These are phyloP conservation scores for Vicia faba DNA, from an alignment of 306 rosid genomes.

Conservation along the genomic window DNA sequence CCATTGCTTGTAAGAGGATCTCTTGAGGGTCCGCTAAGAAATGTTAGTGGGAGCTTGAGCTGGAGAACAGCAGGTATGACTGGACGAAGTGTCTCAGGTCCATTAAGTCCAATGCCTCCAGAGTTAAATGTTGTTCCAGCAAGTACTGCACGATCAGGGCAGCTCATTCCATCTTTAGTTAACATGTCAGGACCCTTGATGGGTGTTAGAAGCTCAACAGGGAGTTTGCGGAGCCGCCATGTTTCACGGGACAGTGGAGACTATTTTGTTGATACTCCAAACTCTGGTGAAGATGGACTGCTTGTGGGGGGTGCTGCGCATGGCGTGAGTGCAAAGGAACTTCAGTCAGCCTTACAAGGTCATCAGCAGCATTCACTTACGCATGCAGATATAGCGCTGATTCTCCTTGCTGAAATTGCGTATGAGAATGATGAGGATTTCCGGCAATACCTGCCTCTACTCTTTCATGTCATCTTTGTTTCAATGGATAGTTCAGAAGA, in stretches of 20 bases:
- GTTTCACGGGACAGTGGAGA: constrained; percentile 98
- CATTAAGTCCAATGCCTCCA: constrained; percentile 96
- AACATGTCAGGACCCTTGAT: constrained; percentile 98
- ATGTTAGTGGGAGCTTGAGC: constrained; percentile 97
- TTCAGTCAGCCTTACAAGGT: constrained; percentile 98
- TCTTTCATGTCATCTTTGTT: constrained; percentile 96
- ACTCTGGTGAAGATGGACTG: constrained; percentile 93
- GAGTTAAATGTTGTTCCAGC: constrained; percentile 88
- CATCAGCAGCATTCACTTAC: constrained; percentile 99
- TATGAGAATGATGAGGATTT: constrained; percentile 99
- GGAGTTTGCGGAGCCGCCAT: constrained; percentile 95
- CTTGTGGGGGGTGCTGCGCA: constrained; percentile 64
- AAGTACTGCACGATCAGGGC: constrained; percentile 88
- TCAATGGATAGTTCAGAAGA: constrained; percentile 99
- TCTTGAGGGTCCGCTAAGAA: constrained; percentile 96
- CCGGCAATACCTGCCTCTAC: constrained; percentile 95
- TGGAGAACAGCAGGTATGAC: constrained; percentile 98
- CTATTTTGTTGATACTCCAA: constrained; percentile 96
- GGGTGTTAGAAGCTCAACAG: constrained; percentile 98
- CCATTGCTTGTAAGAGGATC: constrained; percentile 99
- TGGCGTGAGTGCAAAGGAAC: constrained; percentile 90
- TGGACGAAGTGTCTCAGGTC: constrained; percentile 96
- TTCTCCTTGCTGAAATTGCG: constrained; percentile 96
- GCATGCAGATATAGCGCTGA: constrained; percentile 96
- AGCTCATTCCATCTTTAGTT: constrained; percentile 89